Conservation (phyloP, 2,329 filamentous ascomycete species). For the Pyrenochaeta sp. region DNA sequence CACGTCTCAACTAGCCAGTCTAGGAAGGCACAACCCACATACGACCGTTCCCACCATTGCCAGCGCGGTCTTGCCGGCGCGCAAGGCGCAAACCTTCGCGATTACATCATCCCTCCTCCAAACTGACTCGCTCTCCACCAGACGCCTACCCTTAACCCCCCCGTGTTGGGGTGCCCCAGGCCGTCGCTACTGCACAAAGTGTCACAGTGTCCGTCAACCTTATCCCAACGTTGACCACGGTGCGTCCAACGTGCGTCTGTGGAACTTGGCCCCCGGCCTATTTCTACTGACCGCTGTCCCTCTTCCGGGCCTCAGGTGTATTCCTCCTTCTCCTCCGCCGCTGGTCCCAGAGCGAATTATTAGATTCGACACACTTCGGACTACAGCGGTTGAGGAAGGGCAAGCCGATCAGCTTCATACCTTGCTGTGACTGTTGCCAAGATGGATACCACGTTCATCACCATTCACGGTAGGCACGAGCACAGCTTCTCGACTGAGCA, state of each 20-base stretch:
- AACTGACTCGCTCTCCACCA: conserved; percentile 4
- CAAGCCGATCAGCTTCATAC: not conserved
- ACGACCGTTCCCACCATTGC: not conserved
- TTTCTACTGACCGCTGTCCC: conserved; percentile 23
- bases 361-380: conserved; percentile 46
- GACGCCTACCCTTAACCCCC: not conserved
- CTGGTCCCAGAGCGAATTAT: conserved; percentile 47
- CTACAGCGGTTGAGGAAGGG: conserved; percentile 30
- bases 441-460: conserved; percentile 86
- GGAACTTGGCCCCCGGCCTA: conserved; percentile 33
- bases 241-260: conserved; percentile 27
- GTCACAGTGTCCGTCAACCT: conserved; percentile 28
- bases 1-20: not conserved
- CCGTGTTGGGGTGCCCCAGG: conserved; percentile 12
- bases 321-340: conserved; percentile 29
- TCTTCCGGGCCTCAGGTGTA: conserved; percentile 8
- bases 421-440: conserved; percentile 7
- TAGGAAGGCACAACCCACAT: not conserved
- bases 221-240: conserved; percentile 22
- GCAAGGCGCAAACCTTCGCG: not conserved
- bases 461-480: conserved; percentile 76
- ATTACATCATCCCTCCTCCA: conserved; percentile 7
- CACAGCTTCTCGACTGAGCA: conserved; percentile 8
- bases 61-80: not conserved
- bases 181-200: conserved; percentile 12